A percentile compares a stretch with the other conserved stretches of the same genome.
Conservation (phyloP, 305 asterid genomes). For the Euphrasia arctica region DNA sequence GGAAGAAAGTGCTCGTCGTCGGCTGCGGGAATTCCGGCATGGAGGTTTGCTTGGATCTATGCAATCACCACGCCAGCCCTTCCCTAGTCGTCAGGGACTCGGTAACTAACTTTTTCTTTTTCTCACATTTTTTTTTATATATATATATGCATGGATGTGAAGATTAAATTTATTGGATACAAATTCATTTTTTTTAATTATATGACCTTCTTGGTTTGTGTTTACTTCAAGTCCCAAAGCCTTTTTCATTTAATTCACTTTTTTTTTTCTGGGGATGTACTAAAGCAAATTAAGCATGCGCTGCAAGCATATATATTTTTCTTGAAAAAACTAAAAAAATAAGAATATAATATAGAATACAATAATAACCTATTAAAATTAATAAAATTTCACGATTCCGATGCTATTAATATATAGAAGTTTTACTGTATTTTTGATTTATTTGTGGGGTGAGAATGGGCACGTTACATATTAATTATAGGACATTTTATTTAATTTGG, state of each 20-base stretch:
- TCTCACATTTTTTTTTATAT: too few species aligned
- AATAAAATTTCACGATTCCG: too few species aligned
- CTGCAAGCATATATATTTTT: neutral
- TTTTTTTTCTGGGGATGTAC: too few species aligned
- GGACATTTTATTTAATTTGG: neutral
- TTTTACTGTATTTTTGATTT: too few species aligned
- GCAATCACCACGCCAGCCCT: slow-evolving; percentile 65
- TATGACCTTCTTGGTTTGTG: neutral
- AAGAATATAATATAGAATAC: too few species aligned
- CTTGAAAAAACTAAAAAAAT: too few species aligned
- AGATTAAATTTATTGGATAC: slow-evolving; percentile 35
- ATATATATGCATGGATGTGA: slow-evolving; percentile 53
- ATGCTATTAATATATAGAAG: too few species aligned
- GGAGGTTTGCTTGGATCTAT: slow-evolving; percentile 97
- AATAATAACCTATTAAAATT: too few species aligned
- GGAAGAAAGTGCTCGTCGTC: slow-evolving; percentile 69
- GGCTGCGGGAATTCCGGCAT: slow-evolving; percentile 99
- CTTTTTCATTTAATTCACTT: slow-evolving; percentile 24
- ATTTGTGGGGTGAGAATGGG: too few species aligned
- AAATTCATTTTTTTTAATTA: too few species aligned
- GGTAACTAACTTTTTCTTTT: slow-evolving; percentile 25
- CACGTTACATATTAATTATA: too few species aligned
- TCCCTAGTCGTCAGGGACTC: slow-evolving; percentile 81
- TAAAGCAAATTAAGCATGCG: slow-evolving; percentile 49
- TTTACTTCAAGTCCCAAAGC: slow-evolving; percentile 31